Evolutionary conservation across 208 protist genomes (phyloP).

Genomic region (Crithidia acanthocephali): DNA sequence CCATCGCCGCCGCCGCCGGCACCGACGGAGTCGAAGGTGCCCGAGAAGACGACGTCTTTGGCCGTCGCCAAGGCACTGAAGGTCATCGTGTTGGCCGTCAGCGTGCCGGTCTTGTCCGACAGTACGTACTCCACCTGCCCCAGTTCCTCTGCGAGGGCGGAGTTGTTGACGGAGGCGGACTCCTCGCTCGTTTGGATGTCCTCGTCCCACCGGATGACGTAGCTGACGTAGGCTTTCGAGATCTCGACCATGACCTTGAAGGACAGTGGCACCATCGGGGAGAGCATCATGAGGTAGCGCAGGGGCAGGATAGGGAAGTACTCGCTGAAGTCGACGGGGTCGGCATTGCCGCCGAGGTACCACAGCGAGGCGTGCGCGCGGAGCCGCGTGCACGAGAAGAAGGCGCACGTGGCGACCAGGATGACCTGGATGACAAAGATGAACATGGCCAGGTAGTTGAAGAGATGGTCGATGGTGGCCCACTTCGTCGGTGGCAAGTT

Average conservation of each 20-base stretch:
- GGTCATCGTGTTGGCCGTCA: constrained; percentile 93
- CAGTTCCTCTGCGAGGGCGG: constrained; percentile 91
- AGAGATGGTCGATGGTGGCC: constrained; percentile 86
- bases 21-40: constrained; percentile 17
- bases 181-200: constrained; percentile 60
- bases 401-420: constrained; percentile 72
- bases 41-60: constrained; percentile 31
- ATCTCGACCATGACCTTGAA: constrained; percentile 96
- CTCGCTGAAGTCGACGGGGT: constrained; percentile 39
- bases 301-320: constrained; percentile 82
- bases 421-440: constrained; percentile 93
- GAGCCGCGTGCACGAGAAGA: constrained; percentile 53
- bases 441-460: constrained; percentile 79
- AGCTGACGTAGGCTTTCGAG: constrained; percentile 89
- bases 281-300: constrained; percentile 92
- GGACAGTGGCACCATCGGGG: constrained; percentile 95
- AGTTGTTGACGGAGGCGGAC: constrained; percentile 77
- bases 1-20: neutral
- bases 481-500: constrained; percentile 80
- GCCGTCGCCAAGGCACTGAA: constrained; percentile 52
- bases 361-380: constrained; percentile 41
- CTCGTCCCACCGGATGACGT: constrained; percentile 90
- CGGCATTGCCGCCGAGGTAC: constrained; percentile 59
- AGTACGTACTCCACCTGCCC: constrained; percentile 94
- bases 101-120: constrained; percentile 95